Percentiles rank a stretch among this genome's conserved stretches.
Conservation (phyloP, 2,329 filamentous ascomycete species). For the Aspergillus spinulosporus region DNA sequence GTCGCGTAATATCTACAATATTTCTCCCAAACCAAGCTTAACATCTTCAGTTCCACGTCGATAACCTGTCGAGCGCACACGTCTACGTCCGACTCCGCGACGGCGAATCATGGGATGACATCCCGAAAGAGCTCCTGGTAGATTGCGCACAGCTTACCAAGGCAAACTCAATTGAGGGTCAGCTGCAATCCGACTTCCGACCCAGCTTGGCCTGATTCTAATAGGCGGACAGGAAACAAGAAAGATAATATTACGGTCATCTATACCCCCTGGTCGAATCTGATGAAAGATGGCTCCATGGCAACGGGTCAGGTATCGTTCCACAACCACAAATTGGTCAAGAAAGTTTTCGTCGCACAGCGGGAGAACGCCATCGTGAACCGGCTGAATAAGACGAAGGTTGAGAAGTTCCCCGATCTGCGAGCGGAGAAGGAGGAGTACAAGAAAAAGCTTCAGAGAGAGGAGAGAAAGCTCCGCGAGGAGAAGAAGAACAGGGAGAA, state of each 20-base stretch:
- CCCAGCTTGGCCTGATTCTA: conserved; percentile 18
- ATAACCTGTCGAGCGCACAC: conserved; percentile 95
- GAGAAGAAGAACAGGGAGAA: conserved; percentile 44
- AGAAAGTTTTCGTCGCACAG: conserved; percentile 73
- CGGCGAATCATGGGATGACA: conserved; percentile 78
- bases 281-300: conserved; percentile 95
- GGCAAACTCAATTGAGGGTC: conserved; percentile 96
- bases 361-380: conserved; percentile 92
- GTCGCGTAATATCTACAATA: conserved; percentile 15
- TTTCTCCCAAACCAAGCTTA: neutral
- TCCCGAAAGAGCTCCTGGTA: conserved; percentile 70
- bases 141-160: conserved; percentile 97
- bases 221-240: conserved; percentile 72
- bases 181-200: conserved; percentile 14
- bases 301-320: conserved; percentile 92
- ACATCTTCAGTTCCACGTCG: conserved; percentile 77
- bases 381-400: conserved; percentile 94
- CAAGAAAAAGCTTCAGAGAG: conserved; percentile 68
- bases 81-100: conserved; percentile 86
- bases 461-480: conserved; percentile 54
- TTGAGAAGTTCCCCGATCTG: conserved; percentile 84
- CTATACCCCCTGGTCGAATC: conserved; percentile 96
- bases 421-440: conserved; percentile 77
- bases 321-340: conserved; percentile 81
- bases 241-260: conserved; percentile 97